Base-by-base conservation (phyloP, 2,329 filamentous ascomycete genomes). In the Scedosporium dehoogii region DNA sequence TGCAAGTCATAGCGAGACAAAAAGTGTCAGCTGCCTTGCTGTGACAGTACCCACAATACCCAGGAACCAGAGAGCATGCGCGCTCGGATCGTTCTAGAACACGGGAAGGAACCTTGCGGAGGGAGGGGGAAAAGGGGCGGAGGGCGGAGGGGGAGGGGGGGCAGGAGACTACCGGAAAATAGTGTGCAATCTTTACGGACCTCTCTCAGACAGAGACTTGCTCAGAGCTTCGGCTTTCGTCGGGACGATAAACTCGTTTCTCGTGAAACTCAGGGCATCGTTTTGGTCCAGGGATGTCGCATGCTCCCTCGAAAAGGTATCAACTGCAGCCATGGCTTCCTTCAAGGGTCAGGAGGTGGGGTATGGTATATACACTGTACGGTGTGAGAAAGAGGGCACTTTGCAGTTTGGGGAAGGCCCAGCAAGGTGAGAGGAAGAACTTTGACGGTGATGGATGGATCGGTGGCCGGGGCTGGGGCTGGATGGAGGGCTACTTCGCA, bases 171-270 rank as follows among this genome's bases (percentile, higher is more conserved):
- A 23, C 6, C 10, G 51, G 21, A 25, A 25, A 27, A 25, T 21
- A 25, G 56, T 58, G 38, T 12, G 57, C 42, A 9, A 16, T n/a
- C 29, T 46, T 16, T 46, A 63, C 64, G 62, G 56, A 68, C 67
- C 61, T 63, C 62, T 62, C 63, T 66, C 57, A n/a, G 64, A 60
- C 55, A 74, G 68, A 29, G 68, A 66, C 59, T 68, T 70, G 65
- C 69, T 69, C 57, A 64, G 63, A 58, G 71, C 68, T 63, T 71
- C 69, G 29, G 66, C 66, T 63, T 67, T 70, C 63, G 69, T 87
- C 1, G 90, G 91, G 62, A 93, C 87, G 58, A 87, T 79, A 71
- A 92, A 94, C 67, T 91, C 81, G 6, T 82, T 73, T 48, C 89
- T 81, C 61, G 87, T 80, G 53, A 75, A 73, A 10, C 73, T 73